Evolutionary conservation across 2,329 filamentous ascomycete genomes (phyloP).

Genomic region (Claviceps sp.): DNA sequence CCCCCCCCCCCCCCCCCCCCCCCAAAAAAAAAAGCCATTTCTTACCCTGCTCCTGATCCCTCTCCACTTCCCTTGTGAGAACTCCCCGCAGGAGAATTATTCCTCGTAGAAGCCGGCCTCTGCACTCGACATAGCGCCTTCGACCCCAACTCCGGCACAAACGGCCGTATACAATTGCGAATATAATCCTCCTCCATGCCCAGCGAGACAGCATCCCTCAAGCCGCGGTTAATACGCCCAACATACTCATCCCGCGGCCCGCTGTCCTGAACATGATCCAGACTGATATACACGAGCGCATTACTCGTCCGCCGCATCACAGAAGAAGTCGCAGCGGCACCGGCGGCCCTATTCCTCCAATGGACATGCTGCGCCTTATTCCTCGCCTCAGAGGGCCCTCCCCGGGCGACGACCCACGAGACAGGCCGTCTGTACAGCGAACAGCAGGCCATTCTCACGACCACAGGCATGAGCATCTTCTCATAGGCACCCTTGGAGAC

Average conservation of each 20-base stretch:
- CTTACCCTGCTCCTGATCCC: not conserved
- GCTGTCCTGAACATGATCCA: constrained; percentile 19
- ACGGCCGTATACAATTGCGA: constrained; percentile 23
- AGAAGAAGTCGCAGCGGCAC: not conserved
- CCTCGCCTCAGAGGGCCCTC: constrained; percentile 18
- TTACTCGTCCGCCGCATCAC: constrained; percentile 9
- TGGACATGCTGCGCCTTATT: constrained; percentile 9
- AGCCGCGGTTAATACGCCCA: constrained; percentile 24
- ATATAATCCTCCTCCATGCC: constrained; percentile 24
- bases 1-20: too few species aligned
- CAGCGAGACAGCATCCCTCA: constrained; percentile 22
- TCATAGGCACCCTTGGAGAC: constrained; percentile 25
- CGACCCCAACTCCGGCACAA: constrained; percentile 15
- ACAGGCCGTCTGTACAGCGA: constrained; percentile 22
- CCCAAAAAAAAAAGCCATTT: not conserved
- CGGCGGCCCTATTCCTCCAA: not conserved
- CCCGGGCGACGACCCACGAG: constrained; percentile 24
- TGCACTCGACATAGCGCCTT: not conserved
- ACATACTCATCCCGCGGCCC: constrained; percentile 26
- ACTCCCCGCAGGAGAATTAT: not conserved
- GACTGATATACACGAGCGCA: constrained; percentile 28
- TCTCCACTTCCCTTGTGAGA: not conserved
- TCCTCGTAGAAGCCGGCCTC: not conserved
- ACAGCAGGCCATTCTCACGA: constrained; percentile 19
- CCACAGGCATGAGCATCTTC: constrained; percentile 20